Percentiles rank a stretch among this genome's conserved stretches.
phyloP scores from a whole-genome alignment of 495 filamentous ascomycete genomes.

The Penicillium longicatenatum region DNA sequence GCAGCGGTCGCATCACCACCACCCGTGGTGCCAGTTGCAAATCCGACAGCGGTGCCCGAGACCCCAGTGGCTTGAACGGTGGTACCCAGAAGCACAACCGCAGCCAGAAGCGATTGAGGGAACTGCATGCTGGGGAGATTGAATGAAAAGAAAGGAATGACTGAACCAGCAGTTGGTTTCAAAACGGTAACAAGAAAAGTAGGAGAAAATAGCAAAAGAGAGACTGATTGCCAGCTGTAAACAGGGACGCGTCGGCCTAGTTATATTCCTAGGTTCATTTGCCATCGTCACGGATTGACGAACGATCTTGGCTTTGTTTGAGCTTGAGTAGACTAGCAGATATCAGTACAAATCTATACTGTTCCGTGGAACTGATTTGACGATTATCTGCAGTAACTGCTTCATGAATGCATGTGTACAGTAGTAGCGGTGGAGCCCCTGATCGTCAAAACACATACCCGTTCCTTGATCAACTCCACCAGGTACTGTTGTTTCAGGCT shows the following conservation, averaged over 20 bases:
- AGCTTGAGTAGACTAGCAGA: conserved; percentile 14
- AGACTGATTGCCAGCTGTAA: not conserved
- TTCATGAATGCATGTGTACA: conserved; percentile 1
- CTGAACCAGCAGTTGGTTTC: not conserved
- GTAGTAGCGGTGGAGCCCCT: conserved; percentile 3
- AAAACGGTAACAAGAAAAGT: not conserved
- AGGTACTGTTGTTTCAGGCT: conserved; percentile 14
- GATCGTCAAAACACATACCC: conserved; percentile 12
- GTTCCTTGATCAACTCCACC: conserved; percentile 7
- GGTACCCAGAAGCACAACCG: not conserved
- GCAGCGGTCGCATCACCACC: conserved; percentile 49
- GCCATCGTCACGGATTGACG: not conserved
- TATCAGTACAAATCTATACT: conserved; percentile 16
- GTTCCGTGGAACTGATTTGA: not conserved
- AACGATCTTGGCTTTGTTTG: conserved; percentile 20
- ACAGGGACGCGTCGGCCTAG: not conserved
- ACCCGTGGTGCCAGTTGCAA: conserved; percentile 51
- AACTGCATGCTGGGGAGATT: not conserved
- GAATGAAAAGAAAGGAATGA: not conserved
- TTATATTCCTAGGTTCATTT: conserved; percentile 19
- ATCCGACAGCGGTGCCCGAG: conserved; percentile 44
- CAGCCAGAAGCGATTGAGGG: not conserved
- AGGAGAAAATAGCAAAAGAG: not conserved
- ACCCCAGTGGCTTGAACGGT: conserved; percentile 31
- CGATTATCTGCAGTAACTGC: not conserved